These are phyloP conservation scores for Solanum chiquidenum DNA, from an alignment of 257 asterid genomes.

Conservation along the genomic window DNA sequence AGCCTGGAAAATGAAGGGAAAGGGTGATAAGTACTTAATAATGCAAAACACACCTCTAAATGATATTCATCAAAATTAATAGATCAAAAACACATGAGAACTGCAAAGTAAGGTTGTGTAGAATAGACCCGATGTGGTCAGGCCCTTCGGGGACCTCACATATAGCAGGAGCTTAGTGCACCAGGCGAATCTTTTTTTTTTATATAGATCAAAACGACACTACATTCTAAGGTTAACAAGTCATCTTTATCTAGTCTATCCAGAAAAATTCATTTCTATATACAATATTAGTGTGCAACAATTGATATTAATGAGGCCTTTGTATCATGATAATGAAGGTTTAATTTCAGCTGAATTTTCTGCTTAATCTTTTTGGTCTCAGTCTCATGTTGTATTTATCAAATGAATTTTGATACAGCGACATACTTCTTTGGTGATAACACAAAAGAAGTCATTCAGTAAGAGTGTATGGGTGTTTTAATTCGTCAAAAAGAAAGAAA, in stretches of 20 bases:
- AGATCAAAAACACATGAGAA: neutral
- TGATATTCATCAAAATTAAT: neutral
- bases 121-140: neutral
- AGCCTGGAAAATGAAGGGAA: conserved; percentile 44
- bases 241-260: neutral
- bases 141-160: neutral
- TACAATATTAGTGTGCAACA: neutral
- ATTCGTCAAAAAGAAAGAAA: neutral
- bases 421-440: neutral
- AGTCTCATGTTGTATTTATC: neutral
- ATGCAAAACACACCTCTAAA: neutral
- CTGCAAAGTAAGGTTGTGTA: neutral
- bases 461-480: neutral
- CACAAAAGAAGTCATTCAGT: neutral
- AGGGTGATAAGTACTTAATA: neutral
- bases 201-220: neutral
- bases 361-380: neutral
- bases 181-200: neutral
- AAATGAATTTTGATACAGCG: neutral
- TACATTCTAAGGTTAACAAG: neutral
- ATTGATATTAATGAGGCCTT: neutral
- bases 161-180: neutral
- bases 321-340: neutral
- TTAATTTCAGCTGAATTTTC: neutral
- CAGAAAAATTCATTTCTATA: neutral